Conservation (phyloP, 2,329 filamentous ascomycete species). For the Calonectria naviculata region DNA sequence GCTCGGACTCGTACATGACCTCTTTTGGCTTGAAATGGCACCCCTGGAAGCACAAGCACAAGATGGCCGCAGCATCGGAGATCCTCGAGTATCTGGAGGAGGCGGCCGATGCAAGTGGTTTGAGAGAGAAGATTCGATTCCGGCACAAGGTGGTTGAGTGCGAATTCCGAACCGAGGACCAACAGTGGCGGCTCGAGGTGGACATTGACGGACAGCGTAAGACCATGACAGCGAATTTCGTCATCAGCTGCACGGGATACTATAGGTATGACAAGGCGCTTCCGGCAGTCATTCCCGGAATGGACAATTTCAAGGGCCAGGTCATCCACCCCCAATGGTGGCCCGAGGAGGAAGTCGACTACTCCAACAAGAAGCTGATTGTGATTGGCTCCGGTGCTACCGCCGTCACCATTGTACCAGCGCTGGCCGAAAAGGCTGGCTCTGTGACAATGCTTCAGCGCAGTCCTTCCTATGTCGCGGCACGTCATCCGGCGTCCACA, state of each 20-base stretch:
- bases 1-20: slow-evolving; percentile 72
- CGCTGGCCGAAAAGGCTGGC: slow-evolving; percentile 71
- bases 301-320: slow-evolving; percentile 73
- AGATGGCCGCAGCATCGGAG: slow-evolving; percentile 62
- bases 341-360: slow-evolving; percentile 75
- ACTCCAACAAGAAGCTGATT: slow-evolving; percentile 74
- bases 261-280: slow-evolving; percentile 78
- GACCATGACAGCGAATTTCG: slow-evolving; percentile 60
- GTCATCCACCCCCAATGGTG: slow-evolving; percentile 81
- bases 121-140: slow-evolving; percentile 66
- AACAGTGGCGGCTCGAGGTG: slow-evolving; percentile 66
- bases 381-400: slow-evolving; percentile 85
- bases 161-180: slow-evolving; percentile 66
- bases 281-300: slow-evolving; percentile 70
- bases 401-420: slow-evolving; percentile 80
- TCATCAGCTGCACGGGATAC: slow-evolving; percentile 73
- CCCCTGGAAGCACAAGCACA: slow-evolving; percentile 69
- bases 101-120: slow-evolving; percentile 60
- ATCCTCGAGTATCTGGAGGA: slow-evolving; percentile 67
- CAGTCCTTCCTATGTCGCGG: slow-evolving; percentile 77
- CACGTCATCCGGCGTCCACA: slow-evolving; percentile 56
- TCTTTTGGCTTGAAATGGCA: slow-evolving; percentile 77
- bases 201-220: slow-evolving; percentile 41
- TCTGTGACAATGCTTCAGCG: slow-evolving; percentile 85
- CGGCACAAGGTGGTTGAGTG: slow-evolving; percentile 58